Base-by-base conservation (phyloP, 345 rosid species). In the Brassica juncea region DNA sequence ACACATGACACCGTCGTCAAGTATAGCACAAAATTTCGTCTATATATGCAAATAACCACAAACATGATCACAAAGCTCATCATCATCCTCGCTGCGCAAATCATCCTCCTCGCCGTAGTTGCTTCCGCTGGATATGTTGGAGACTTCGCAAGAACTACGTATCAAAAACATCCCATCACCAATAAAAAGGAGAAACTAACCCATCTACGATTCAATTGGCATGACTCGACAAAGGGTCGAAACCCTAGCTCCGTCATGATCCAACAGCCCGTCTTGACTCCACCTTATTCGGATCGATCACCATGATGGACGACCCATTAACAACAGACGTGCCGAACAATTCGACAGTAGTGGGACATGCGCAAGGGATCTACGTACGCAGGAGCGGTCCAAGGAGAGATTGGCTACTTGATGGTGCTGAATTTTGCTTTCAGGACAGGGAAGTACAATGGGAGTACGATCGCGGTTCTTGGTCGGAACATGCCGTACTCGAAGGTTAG, bases 301-400 rank as follows among this genome's bases (percentile, higher is more conserved):
- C 47, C 3, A 74, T 86, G 84, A 83, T 69, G 32, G 87, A 84
- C 10, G 69, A 86, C 67, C 76, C 85, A 3, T 11, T 81, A 11
- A 84, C 87, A 1, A 2, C 11, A 30, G 21, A 62, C n/a, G 39
- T 81, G 0, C 27, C 67, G 0, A 27, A 71, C 12, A 76, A 66
- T 39, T 83, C 85, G 0, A 84, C 76, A 8, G 2, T 69, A 52
- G 71, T 83, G 19, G 89, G 73, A 2, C 73, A 52, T 4, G 84
- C 89, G 2, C 87, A 83, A 60, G 89, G 89, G 27, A 11, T 84
- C 1, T 83, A 83, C 39, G 84, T 83, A 83, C 39, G 84, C 84
- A 1, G 54, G 52, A 0, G 80, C 84, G 6, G 69, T 84, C 1
- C 86, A 76, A 34, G 66, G 76, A n/a, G 86, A 84, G 25, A 0